These are phyloP conservation scores for Venustampulla echinocandica DNA, from an alignment of 495 filamentous ascomycete species.

Conservation along the genomic window DNA sequence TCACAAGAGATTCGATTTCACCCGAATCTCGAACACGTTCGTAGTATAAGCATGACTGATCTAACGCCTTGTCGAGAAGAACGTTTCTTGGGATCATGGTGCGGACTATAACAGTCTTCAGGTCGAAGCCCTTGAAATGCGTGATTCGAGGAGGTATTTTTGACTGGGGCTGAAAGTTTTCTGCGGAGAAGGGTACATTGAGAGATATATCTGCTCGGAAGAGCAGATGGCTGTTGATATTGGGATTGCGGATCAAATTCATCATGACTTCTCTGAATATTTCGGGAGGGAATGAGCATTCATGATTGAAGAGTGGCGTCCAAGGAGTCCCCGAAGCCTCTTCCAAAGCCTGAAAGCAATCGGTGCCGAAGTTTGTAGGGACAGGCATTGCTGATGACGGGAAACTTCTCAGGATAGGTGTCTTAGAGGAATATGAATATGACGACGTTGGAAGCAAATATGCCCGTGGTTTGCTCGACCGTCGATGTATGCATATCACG, in stretches of 20 bases:
- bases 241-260: conserved; percentile 75
- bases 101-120: conserved; percentile 57
- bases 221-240: conserved; percentile 72
- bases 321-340: conserved; percentile 30
- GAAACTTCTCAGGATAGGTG: no score
- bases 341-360: conserved; percentile 18
- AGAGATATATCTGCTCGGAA: conserved; percentile 81
- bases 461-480: background rate
- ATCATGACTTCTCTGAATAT: conserved; percentile 56
- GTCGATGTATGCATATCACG: background rate
- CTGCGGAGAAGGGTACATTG: conserved; percentile 21
- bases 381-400: background rate
- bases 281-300: conserved; percentile 48
- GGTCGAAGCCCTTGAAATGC: conserved; percentile 40
- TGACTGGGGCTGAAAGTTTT: background rate
- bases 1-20: conserved; percentile 45
- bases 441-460: background rate
- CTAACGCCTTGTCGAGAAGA: conserved; percentile 57
- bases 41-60: conserved; percentile 76
- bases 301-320: conserved; percentile 41
- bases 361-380: background rate
- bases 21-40: conserved; percentile 13
- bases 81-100: conserved; percentile 75
- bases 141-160: conserved; percentile 31
- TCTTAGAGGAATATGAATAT: no score